phyloP scores from a whole-genome alignment of 164 flowering plant species.

The Kalanchoe fedtschenkoi region DNA sequence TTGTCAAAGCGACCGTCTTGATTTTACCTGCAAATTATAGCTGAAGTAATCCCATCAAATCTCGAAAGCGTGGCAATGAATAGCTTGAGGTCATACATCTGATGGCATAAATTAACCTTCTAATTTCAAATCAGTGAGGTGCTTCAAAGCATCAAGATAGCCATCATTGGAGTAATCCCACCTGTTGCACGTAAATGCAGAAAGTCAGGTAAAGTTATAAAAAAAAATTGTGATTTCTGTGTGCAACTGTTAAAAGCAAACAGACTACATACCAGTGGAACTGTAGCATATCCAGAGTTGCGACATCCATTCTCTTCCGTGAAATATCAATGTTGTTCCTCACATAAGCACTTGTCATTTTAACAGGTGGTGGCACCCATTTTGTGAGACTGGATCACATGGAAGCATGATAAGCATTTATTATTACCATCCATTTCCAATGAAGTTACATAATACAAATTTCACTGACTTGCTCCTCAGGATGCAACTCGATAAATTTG shows the following conservation, averaged over 20 bases:
- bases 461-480: too few relatives aligned
- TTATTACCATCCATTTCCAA: too few relatives aligned
- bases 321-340: slow-evolving; percentile 64
- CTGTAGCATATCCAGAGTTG: slow-evolving; percentile 92
- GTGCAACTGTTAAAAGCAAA: neutral
- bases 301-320: slow-evolving; percentile 92
- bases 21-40: slow-evolving; percentile 70
- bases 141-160: slow-evolving; percentile 93
- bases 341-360: slow-evolving; percentile 80
- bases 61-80: slow-evolving; percentile 9
- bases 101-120: slow-evolving; percentile 45
- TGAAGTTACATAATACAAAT: too few relatives aligned
- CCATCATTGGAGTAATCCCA: slow-evolving; percentile 96
- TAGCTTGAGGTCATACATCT: neutral
- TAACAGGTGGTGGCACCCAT: slow-evolving; percentile 98
- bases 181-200: slow-evolving; percentile 32
- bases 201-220: neutral
- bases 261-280: slow-evolving; percentile 68
- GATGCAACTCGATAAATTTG: neutral
- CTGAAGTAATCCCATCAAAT: slow-evolving; percentile 16
- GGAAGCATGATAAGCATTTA: slow-evolving; percentile 6
- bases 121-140: slow-evolving; percentile 89
- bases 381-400: slow-evolving; percentile 75
- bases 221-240: neutral
- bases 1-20: slow-evolving; percentile 89